These are phyloP conservation scores for Claviceps cyperi DNA, from an alignment of 2,329 filamentous ascomycete species.

Conservation along the genomic window DNA sequence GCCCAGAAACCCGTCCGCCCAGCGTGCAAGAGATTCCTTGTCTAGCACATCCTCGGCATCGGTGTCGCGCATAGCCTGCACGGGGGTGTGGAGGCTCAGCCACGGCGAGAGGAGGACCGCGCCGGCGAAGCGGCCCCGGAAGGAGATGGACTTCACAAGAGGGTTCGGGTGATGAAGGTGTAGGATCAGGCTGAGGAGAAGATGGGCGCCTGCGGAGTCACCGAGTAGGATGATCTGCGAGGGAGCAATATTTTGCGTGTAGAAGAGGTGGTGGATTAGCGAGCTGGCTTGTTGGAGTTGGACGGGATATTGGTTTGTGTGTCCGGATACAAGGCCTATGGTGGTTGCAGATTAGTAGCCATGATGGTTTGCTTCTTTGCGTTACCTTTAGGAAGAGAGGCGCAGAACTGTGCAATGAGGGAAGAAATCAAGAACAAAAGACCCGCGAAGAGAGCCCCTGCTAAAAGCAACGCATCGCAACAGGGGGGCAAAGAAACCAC, in stretches of 20 bases:
- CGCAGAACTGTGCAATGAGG: not conserved
- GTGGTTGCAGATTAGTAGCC: not conserved
- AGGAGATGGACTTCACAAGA: not conserved
- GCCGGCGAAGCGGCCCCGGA: conserved; percentile 1
- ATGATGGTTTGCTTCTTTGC: no score
- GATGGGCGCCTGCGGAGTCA: conserved; percentile 5
- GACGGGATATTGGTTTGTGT: conserved; percentile 2
- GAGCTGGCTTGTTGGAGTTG: conserved; percentile 4
- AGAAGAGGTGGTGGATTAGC: conserved; percentile 1
- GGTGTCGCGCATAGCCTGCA: not conserved
- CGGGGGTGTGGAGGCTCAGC: not conserved
- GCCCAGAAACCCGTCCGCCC: conserved; percentile 1
- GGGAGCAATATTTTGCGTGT: not conserved
- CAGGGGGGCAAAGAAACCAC: no score
- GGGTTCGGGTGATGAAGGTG: conserved; percentile 3
- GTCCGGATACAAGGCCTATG: not conserved
- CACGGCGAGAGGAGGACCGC: conserved; percentile 4
- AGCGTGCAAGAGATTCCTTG: not conserved
- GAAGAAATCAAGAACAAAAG: not conserved
- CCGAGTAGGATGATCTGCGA: conserved; percentile 3
- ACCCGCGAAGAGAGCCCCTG: no score
- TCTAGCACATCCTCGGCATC: conserved; percentile 1
- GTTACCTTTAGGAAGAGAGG: no score
- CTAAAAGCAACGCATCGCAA: no score
- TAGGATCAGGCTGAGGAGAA: conserved; percentile 1